Conservation (phyloP, 495 filamentous ascomycete genomes). For the Trichoderma orchidacearum region DNA sequence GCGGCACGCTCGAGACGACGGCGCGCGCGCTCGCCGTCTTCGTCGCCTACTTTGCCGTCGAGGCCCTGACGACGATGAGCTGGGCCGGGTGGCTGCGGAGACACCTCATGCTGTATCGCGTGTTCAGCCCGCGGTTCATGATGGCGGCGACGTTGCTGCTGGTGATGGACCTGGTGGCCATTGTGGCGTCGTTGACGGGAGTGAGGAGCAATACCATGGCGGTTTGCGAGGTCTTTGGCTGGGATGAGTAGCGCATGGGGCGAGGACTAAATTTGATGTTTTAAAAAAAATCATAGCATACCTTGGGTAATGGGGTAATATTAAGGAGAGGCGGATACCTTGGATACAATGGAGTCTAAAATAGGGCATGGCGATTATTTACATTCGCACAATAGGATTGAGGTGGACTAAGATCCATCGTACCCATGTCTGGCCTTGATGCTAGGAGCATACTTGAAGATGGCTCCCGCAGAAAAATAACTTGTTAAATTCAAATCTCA, state of each 20-base stretch:
- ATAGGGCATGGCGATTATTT: no score
- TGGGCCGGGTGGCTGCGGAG: constrained; percentile 77
- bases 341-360: no score
- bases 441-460: no score
- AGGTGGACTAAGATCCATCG: no score
- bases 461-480: no score
- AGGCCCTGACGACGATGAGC: constrained; percentile 70
- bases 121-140: constrained; percentile 87
- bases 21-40: constrained; percentile 58
- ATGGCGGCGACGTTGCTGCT: constrained; percentile 58
- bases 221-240: constrained; percentile 83
- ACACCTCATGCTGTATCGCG: constrained; percentile 95
- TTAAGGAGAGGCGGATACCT: no score
- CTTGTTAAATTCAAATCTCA: no score
- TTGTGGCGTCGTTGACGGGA: constrained; percentile 53
- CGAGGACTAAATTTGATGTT: no score
- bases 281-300: no score
- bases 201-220: constrained; percentile 60
- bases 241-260: constrained; percentile 35
- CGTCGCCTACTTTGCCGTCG: constrained; percentile 64
- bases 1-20: constrained; percentile 51
- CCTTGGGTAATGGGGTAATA: no score
- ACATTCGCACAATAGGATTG: no score
- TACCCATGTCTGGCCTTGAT: no score
- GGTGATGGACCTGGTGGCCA: constrained; percentile 61